Evolutionary conservation across 768 basidiomycete species (phyloP).

Genomic region (Scleroderma citrinum): DNA sequence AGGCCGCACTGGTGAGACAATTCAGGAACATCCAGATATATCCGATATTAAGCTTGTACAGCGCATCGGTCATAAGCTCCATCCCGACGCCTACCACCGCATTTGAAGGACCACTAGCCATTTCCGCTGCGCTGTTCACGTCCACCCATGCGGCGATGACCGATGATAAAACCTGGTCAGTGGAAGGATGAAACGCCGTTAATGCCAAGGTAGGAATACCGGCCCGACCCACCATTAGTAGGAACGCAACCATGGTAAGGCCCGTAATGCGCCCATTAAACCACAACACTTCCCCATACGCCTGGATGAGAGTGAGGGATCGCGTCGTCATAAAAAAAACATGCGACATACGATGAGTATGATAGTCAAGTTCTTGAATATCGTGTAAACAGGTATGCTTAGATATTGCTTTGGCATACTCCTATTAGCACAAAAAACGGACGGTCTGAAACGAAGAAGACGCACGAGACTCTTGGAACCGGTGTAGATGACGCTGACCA

Average conservation of each 20-base stretch:
- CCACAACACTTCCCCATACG: conserved; percentile 97
- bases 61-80: conserved; percentile 37
- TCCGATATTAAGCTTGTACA: conserved; percentile 63
- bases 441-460: conserved; percentile 7
- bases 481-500: conserved; percentile 95
- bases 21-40: conserved; percentile 97
- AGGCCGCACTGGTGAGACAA: conserved; percentile 84
- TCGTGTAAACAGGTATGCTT: conserved; percentile 95
- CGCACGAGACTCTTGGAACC: conserved; percentile 94
- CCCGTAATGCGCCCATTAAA: conserved; percentile 87
- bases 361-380: conserved; percentile 99
- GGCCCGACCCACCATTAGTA: conserved; percentile 71
- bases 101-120: conserved; percentile 19
- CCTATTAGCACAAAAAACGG: not conserved
- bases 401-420: conserved; percentile 73
- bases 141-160: conserved; percentile 97
- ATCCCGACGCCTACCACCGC: conserved; percentile 23
- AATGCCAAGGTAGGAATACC: not conserved
- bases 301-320: conserved; percentile 39
- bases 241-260: conserved; percentile 83
- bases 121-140: conserved; percentile 39
- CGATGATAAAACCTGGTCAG: conserved; percentile 76
- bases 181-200: not conserved
- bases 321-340: not conserved
- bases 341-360: conserved; percentile 78